Base-by-base conservation (phyloP, 345 rosid genomes). In the Ricinus communis region DNA sequence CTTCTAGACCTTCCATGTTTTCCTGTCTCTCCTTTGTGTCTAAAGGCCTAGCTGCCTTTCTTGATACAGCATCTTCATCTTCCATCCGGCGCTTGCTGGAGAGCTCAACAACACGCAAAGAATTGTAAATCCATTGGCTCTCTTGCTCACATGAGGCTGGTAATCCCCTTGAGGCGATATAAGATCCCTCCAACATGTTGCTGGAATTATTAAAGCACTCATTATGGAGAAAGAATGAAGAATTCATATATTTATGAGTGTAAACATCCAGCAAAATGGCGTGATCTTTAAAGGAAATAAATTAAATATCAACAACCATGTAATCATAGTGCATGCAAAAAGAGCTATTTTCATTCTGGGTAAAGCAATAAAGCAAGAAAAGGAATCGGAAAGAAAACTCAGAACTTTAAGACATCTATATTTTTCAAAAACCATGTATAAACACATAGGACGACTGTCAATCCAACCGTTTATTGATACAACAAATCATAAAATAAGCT, bases 101-200 rank as follows among this genome's bases (percentile, higher is more conserved):
- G 40, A 65, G 82, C 72, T 82, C 84, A 47, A 80, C 56, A 53
- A 77, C 87, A 59, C 58, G 55, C 57, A 56, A 81, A 25, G 80
- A 70, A 62, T 76, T 81, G 51, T 84, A 77, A 19, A 71, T 78
- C 93, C 85, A 82, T 62, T 78, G 68, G 72, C 81, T 80, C 60
- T 84, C 87, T 73, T 79, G 84, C 67, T 83, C 77, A 45, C 81
- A 72, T 21, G 85, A 79, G 70, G 75, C 75, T 27, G 87, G 85
- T 18, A 88, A 78, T 27, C 84, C 85, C 52, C 77, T 85, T 11
- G 86, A 40, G 59, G 81, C 76, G 4, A 80, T 73, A 74, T 71
- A 85, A 63, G 79, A 70, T 55, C 83, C 82, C 71, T 87, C 90
- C 85, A 88, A 81, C 92, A 86, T 85, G n/a, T 46, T 76, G 13